A percentile compares a stretch with the other conserved stretches of the same genome.
Evolutionary conservation across 75 land plant species (phyloP).

Genomic region (Sequoia sempervirens): DNA sequence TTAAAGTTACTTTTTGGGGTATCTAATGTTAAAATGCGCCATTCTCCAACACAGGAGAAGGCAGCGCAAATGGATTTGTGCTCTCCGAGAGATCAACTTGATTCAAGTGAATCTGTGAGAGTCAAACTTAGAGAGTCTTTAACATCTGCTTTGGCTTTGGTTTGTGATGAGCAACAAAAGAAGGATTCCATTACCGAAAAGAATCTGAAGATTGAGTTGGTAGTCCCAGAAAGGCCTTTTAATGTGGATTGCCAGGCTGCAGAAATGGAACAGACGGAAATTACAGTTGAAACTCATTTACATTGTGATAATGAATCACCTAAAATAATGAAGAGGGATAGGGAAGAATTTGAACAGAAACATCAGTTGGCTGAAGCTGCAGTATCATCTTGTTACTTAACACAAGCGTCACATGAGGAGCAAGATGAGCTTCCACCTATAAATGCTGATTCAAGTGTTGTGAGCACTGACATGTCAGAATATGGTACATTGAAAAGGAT

Average conservation of each 20-base stretch:
- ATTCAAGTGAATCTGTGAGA: conserved; percentile 51
- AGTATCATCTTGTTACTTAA: conserved; percentile 11
- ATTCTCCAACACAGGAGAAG: conserved; percentile 4
- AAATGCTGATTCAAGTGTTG: neutral
- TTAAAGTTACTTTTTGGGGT: conserved; percentile 9
- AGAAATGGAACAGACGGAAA: neutral
- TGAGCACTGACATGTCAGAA: conserved; percentile 1
- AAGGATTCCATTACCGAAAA: conserved; percentile 6
- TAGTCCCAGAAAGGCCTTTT: neutral
- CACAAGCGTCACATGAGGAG: neutral
- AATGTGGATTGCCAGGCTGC: neutral
- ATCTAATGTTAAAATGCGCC: conserved; percentile 1
- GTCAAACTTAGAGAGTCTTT: conserved; percentile 77
- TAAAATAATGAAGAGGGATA: conserved; percentile 4
- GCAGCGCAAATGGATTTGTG: neutral
- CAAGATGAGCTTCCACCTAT: neutral
- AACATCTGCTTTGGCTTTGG: conserved; percentile 57
- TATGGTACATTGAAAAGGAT: neutral
- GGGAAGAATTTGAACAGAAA: conserved; percentile 20
- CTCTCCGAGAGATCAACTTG: conserved; percentile 23
- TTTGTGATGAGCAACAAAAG: conserved; percentile 19
- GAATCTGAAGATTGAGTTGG: neutral
- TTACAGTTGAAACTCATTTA: neutral
- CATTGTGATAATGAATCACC: neutral
- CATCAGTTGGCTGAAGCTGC: conserved; percentile 23